Percentiles rank a stretch among this genome's conserved stretches.
Evolutionary conservation across 2,329 filamentous ascomycete genomes (phyloP).

Genomic region (Aspergillus jensenii): DNA sequence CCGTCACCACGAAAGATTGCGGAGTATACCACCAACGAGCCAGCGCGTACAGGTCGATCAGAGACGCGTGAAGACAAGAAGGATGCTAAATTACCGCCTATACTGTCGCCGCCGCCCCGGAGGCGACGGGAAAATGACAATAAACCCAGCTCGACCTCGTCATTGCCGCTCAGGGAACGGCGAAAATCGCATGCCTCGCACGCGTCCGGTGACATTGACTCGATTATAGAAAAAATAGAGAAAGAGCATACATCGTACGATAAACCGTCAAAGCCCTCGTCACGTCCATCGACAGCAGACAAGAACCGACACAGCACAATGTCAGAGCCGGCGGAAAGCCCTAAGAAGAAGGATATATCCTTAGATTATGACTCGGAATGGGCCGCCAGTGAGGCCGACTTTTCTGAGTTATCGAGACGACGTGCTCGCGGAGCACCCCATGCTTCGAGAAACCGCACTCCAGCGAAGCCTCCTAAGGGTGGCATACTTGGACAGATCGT

Average conservation of each 20-base stretch:
- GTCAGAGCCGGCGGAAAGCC: conserved; percentile 23
- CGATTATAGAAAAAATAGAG: conserved; percentile 20
- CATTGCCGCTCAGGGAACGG: conserved; percentile 25
- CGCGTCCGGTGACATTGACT: conserved; percentile 21
- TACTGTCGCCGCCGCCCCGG: conserved; percentile 23
- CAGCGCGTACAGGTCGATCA: conserved; percentile 23
- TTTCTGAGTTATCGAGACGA: conserved; percentile 39
- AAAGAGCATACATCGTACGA: conserved; percentile 19
- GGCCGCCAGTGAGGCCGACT: conserved; percentile 40
- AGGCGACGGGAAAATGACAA: conserved; percentile 29
- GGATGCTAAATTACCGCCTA: conserved; percentile 22
- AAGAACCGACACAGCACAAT: conserved; percentile 23
- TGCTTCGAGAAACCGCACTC: conserved; percentile 17
- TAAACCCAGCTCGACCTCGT: conserved; percentile 21
- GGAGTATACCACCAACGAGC: conserved; percentile 37
- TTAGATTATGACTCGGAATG: conserved; percentile 35
- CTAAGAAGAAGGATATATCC: conserved; percentile 27
- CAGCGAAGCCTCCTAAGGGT: conserved; percentile 38
- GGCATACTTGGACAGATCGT: conserved; percentile 46
- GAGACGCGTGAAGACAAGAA: conserved; percentile 28
- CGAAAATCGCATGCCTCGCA: conserved; percentile 23
- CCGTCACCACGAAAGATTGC: conserved; percentile 45
- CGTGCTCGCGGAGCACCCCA: conserved; percentile 31
- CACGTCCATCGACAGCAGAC: conserved; percentile 23
- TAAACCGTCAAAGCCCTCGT: conserved; percentile 20